Evolutionary conservation across 1,284 basidiomycete genomes (phyloP), one percentile per base, ranked within the genome.

Genomic region (Omphalotus olearius): DNA sequence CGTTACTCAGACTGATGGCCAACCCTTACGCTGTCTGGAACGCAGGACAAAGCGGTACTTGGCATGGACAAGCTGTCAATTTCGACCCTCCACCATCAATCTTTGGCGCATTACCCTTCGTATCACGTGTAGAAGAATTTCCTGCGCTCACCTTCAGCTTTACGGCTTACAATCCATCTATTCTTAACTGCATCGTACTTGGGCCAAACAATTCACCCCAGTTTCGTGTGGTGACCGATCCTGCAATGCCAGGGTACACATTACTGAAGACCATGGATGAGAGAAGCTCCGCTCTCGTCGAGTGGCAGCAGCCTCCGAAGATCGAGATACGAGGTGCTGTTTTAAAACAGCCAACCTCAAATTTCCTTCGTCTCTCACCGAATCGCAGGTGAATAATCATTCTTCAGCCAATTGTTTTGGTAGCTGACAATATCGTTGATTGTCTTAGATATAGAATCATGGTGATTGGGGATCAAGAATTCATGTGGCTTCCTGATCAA

Each of bases 361-460:
- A 71, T 11, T 82, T 79, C 76, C 62, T 81, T 6, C 62, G 61
- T 6, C 63, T 78, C 4, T 66, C 73, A 0, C 51, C 68, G 0
- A 74, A 76, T 50, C 65, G 65, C 57, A 68, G 69, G 79, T 79
- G 6, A 37, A 20, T 35, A 16, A 3, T 5, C 23, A 23, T 23
- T 49, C 23, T 5, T 11, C 26, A 35, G 30, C 39, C 20, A 14
- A 6, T 39, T n/a, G 26, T 23, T 45, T 5, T 23, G 46, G 7
- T 10, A 6, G 11, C n/a, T 37, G 3, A 37, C 14, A 45, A 43
- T 45, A 51, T 51, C 46, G n/a, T 26, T 56, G 11, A 11, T 35
- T 11, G 54, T 7, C 10, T 1, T 54, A 75, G 77, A 35, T 66
- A 67, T 16, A 66, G 78, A 30, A 55, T 59, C n/a, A 74, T 80